Base-by-base conservation (phyloP, 2,329 filamentous ascomycete genomes). In the Capronia coronata region DNA sequence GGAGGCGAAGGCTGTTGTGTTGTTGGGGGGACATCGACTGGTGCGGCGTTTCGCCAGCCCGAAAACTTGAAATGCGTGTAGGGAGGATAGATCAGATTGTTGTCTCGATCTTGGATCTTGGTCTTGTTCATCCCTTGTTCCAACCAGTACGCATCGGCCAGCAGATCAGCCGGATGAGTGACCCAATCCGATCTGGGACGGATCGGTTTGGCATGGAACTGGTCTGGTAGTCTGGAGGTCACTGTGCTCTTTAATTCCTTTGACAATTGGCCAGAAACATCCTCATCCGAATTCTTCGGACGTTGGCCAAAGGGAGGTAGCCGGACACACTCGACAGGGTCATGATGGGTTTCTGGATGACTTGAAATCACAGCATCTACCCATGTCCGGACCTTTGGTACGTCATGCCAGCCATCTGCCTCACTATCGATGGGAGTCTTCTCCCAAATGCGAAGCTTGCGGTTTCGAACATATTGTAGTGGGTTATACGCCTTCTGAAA, bases 61-160 rank as follows among this genome's bases (percentile, higher is more conserved):
- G 56, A 52, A 54, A 61, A 62, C 34, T 58, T 62, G 41, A 62
- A 54, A 29, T 57, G 47, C 2, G 59, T 60, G 43, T 59, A 48
- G 16, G 51, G 44, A n/a, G 58, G 57, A 46, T 71, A 94, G 11
- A 96, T 79, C 49, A 78, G 83, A 41, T 79, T 77, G 62, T 88
- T 88, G 61, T 87, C 74, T 11, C 82, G 80, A 66, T 95, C 86
- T 63, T 94, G 86, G 35, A 95, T 84, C 22, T 89, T 73, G 45
- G 76, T 76, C 65, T 90, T 94, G 67, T 96, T 89, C 50, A 83
- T 74, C 25, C 78, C 80, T 61, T 90, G 82, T 64, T 96, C 88
- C 18, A 94, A 71, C 93, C 93, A 98, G 62, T 90, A 87, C 1
- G 85, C 76, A 70, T 98, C 93, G 3, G 90, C 90, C 40, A 97